Evolutionary conservation across 257 asterid genomes (phyloP), one percentile per base, ranked within the genome.

Genomic region (Solanum neorickii): DNA sequence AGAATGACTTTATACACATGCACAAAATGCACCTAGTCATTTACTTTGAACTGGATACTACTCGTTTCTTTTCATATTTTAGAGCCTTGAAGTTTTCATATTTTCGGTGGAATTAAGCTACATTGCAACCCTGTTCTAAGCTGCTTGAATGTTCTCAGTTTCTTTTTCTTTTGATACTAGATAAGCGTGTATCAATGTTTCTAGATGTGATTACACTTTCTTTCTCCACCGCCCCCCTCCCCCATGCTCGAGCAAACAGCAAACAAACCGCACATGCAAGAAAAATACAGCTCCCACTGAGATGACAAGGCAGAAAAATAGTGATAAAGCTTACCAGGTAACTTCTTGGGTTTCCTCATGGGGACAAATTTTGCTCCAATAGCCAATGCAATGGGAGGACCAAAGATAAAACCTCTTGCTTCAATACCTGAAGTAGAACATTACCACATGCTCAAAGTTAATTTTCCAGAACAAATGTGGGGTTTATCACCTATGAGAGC

Each of bases 381-480:
- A 62, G 98, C 98, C 92, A 96, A 88, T 15, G 99, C 99, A 87
- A 96, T 96, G 29, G 99, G 99, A 92, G 99, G 98, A 52, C 98
- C 99, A 83, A 96, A 95, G 84, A 95, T 96, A 83, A 95, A 96
- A 27, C 99, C 99, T 87, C 98, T 93, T 23, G 99, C 99, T 90
- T 96, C 99, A 77, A 96, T 82, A 78, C 99, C 99, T 96, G 94
- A 88, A 90, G 37, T 82, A 88, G 68, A 72, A 42, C 86, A 84
- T 16, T 29, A 59, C 18, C 35, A 59, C 74, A 49, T 18, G 85
- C 42, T 82, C 44, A 49, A 82, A 47, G 66, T 82, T 47, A 49
- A 47, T 18, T 15, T 80, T 31, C 85, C 84, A 46, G 84, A 78
- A 44, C 65, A 78, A 44, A 78, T 27, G 65, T 12, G 0, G 23